Evolutionary conservation across 768 basidiomycete genomes (phyloP).

Genomic region (Macrolepiota fuliginosa): DNA sequence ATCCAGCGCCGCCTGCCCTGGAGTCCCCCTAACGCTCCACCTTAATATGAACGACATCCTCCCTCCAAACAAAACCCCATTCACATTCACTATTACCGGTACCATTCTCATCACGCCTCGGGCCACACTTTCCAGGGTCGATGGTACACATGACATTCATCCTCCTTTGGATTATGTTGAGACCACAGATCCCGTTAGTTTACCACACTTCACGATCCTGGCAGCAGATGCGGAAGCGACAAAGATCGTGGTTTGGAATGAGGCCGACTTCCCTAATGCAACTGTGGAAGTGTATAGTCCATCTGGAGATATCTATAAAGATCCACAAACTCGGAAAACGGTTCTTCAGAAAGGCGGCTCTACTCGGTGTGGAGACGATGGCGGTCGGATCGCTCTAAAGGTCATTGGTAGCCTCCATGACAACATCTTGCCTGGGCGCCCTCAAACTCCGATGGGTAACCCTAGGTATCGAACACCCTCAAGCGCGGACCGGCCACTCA

Average conservation of each 20-base stretch:
- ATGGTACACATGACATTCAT: conserved; percentile 19
- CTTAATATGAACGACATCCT: conserved; percentile 79
- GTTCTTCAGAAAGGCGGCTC: conserved; percentile 59
- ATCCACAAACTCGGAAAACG: conserved; percentile 61
- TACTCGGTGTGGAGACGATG: conserved; percentile 61
- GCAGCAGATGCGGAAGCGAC: conserved; percentile 63
- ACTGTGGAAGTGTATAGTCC: conserved; percentile 64
- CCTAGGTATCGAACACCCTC: conserved; percentile 27
- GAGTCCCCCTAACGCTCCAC: conserved; percentile 67
- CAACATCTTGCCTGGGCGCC: conserved; percentile 21
- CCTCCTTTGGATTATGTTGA: conserved; percentile 10
- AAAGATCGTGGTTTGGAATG: conserved; percentile 59
- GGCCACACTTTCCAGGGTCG: conserved; percentile 25
- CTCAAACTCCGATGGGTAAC: conserved; percentile 35
- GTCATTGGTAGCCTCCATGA: conserved; percentile 23
- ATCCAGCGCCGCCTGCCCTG: conserved; percentile 34
- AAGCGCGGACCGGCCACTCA: conserved; percentile 23
- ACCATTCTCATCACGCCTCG: conserved; percentile 59
- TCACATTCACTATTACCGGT: conserved; percentile 66
- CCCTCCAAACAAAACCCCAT: conserved; percentile 58
- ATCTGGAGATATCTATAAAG: conserved; percentile 48
- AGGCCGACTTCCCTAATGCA: conserved; percentile 38
- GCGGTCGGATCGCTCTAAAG: conserved; percentile 56
- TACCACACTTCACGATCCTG: conserved; percentile 70
- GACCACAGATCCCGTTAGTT: conserved; percentile 45